Evolutionary conservation across 2,329 filamentous ascomycete genomes (phyloP).

Genomic region (Xylariales sp.): DNA sequence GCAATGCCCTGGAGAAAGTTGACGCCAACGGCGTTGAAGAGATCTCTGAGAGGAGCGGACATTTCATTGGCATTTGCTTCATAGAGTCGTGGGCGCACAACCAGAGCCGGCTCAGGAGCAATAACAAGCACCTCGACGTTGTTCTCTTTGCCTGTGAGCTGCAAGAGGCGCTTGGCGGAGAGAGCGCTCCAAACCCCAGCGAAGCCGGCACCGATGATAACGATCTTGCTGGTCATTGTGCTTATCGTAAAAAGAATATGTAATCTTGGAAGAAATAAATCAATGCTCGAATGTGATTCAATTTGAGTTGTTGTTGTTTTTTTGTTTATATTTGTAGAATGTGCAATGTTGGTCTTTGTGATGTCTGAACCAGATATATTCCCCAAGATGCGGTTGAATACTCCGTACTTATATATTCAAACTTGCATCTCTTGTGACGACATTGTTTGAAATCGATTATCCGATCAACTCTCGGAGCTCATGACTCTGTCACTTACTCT

Average conservation of each 20-base stretch:
- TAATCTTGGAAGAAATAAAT: background rate
- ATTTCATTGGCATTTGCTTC: conserved; percentile 22
- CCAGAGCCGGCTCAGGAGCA: conserved; percentile 25
- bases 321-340: too few species aligned
- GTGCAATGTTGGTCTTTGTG: too few species aligned
- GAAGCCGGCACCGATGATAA: conserved; percentile 28
- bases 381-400: too few species aligned
- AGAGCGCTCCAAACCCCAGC: conserved; percentile 32
- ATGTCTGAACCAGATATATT: too few species aligned
- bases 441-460: too few species aligned
- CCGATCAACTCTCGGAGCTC: too few species aligned
- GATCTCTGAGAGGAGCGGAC: conserved; percentile 12
- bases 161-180: conserved; percentile 25
- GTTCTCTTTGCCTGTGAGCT: conserved; percentile 11
- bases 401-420: too few species aligned
- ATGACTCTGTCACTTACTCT: too few species aligned
- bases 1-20: conserved; percentile 20
- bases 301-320: too few species aligned
- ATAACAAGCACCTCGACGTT: conserved; percentile 25
- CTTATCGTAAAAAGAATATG: background rate
- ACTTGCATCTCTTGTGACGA: too few species aligned
- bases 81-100: conserved; percentile 29
- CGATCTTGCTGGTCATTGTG: background rate
- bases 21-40: conserved; percentile 23
- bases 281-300: background rate